A percentile compares a stretch with the other conserved stretches of the same genome.
Conservation (phyloP, 495 filamentous ascomycete genomes). For the Patellaria atrata region DNA sequence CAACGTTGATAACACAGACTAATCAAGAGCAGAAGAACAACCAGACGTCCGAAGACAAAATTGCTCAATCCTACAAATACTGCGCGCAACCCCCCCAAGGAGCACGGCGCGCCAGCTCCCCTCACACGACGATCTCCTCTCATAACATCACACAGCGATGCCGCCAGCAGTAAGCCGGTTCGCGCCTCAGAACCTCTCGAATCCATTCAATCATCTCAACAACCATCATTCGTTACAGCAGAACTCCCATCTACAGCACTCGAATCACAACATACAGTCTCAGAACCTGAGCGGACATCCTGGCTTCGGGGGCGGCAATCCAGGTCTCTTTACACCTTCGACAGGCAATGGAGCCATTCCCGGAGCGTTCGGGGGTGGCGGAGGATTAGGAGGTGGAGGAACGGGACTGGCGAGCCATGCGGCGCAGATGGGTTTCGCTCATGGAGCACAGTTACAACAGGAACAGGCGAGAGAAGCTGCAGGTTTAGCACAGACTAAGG, state of each 20-base stretch:
- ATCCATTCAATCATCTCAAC: slow-evolving; percentile 35
- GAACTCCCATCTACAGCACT: slow-evolving; percentile 3
- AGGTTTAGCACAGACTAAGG: slow-evolving; percentile 35
- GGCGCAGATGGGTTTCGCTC: slow-evolving; percentile 71
- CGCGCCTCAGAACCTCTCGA: slow-evolving; percentile 36
- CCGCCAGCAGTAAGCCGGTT: slow-evolving; percentile 40
- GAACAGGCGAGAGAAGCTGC: slow-evolving; percentile 40
- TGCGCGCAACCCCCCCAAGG: too few species aligned
- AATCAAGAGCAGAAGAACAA: too few species aligned
- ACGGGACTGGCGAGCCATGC: slow-evolving; percentile 82
- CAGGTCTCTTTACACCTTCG: slow-evolving; percentile 18
- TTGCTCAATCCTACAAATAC: too few species aligned
- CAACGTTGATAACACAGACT: too few species aligned
- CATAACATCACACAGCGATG: slow-evolving; percentile 30
- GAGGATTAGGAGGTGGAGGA: slow-evolving; percentile 47
- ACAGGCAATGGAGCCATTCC: slow-evolving; percentile 15
- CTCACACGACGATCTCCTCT: too few species aligned
- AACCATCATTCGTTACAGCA: slow-evolving; percentile 26
- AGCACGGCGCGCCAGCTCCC: too few species aligned
- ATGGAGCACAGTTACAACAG: slow-evolving; percentile 59
- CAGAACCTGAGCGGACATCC: slow-evolving; percentile 45
- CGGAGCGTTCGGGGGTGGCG: slow-evolving; percentile 22
- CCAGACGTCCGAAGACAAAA: too few species aligned
- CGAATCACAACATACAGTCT: slow-evolving; percentile 39
- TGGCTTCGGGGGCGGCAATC: slow-evolving; percentile 40